Percentiles rank a stretch among this genome's conserved stretches.
These are phyloP conservation scores for Citrullus colocynthis DNA, from an alignment of 306 rosid species.

Conservation along the genomic window DNA sequence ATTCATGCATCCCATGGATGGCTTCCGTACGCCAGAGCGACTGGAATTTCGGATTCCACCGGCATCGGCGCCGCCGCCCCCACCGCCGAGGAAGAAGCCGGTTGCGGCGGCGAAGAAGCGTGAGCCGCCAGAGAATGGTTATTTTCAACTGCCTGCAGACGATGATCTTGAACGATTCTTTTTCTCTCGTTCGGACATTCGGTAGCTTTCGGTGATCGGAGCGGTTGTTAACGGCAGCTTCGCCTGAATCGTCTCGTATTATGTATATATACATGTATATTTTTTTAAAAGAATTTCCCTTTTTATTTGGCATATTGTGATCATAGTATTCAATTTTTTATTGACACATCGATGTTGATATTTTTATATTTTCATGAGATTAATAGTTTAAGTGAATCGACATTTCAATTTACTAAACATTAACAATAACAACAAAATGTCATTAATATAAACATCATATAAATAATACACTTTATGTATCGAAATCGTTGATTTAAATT, in stretches of 20 bases:
- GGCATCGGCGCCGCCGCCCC: slow-evolving; percentile 36
- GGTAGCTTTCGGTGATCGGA: not conserved
- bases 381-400: too few species aligned
- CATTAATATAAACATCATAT: too few species aligned
- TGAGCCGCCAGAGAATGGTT: slow-evolving; percentile 30
- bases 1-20: not conserved
- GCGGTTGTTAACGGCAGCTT: not conserved
- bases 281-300: too few species aligned
- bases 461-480: too few species aligned
- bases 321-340: too few species aligned
- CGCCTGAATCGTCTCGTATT: not conserved
- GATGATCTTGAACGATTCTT: slow-evolving; percentile 45
- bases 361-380: too few species aligned
- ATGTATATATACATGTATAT: too few species aligned
- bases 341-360: too few species aligned
- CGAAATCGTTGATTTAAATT: too few species aligned
- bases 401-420: too few species aligned
- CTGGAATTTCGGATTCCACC: slow-evolving; percentile 32
- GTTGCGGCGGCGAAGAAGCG: slow-evolving; percentile 15
- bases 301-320: too few species aligned
- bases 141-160: slow-evolving; percentile 39
- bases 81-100: slow-evolving; percentile 45
- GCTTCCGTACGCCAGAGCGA: slow-evolving; percentile 49
- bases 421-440: too few species aligned
- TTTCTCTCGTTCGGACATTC: not conserved